phyloP scores from a whole-genome alignment of 345 rosid genomes.

The Cardiospermum halicacabum region DNA sequence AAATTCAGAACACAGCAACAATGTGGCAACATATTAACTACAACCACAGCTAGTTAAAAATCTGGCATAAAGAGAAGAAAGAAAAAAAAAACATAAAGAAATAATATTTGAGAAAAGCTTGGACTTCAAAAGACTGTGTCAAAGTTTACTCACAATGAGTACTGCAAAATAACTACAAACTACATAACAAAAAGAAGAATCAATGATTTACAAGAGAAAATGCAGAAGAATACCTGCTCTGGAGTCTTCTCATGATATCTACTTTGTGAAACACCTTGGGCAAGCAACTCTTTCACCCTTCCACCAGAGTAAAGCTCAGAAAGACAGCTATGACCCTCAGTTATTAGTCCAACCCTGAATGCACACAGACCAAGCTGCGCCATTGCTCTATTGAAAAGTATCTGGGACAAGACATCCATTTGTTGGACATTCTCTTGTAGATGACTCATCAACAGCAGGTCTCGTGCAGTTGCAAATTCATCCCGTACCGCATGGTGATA shows the following conservation, averaged over 20 bases:
- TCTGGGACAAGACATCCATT: constrained; percentile 91
- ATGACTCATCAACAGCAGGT: constrained; percentile 90
- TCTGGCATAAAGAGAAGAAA: too few species aligned
- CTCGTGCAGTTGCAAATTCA: constrained; percentile 72
- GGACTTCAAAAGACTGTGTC: too few species aligned
- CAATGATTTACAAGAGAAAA: neutral
- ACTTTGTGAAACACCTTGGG: constrained; percentile 93
- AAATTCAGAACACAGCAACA: too few species aligned
- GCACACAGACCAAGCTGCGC: constrained; percentile 97
- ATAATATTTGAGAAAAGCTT: too few species aligned
- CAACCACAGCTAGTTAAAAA: too few species aligned
- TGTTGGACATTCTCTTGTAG: constrained; percentile 83
- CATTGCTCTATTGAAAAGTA: constrained; percentile 92
- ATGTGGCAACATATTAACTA: too few species aligned
- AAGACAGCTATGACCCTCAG: constrained; percentile 86
- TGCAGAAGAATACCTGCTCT: constrained; percentile 60
- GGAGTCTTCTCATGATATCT: constrained; percentile 96
- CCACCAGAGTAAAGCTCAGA: constrained; percentile 90
- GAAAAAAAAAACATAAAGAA: too few species aligned
- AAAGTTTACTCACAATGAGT: too few species aligned
- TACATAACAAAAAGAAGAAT: neutral
- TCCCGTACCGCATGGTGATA: constrained; percentile 86
- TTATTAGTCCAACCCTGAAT: constrained; percentile 67
- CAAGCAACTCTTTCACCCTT: constrained; percentile 90
- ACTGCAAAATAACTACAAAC: too few species aligned